These are phyloP conservation scores for Aspergillus ochraceoroseus DNA, from an alignment of 2,329 filamentous ascomycete genomes.

Conservation along the genomic window DNA sequence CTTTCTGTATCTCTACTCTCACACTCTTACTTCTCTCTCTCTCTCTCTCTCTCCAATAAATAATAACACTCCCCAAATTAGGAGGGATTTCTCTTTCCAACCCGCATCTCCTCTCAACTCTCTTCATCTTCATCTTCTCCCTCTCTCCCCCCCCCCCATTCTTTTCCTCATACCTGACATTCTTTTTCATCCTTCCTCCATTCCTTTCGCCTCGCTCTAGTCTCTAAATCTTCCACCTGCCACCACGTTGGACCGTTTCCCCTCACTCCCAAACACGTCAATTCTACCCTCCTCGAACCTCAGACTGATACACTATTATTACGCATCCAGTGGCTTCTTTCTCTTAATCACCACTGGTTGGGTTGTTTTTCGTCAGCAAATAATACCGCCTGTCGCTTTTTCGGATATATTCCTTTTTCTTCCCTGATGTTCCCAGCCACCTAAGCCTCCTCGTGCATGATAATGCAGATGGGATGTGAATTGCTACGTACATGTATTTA, in stretches of 20 bases:
- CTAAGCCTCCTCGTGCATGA: slow-evolving; percentile 23
- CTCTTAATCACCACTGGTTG: slow-evolving; percentile 5
- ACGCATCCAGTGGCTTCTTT: slow-evolving; percentile 6
- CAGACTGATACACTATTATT: neutral
- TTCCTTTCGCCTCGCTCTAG: slow-evolving; percentile 19
- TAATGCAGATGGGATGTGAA: slow-evolving; percentile 34
- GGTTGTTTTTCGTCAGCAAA: slow-evolving; percentile 4
- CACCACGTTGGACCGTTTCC: slow-evolving; percentile 6
- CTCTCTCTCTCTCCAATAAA: slow-evolving; percentile 3
- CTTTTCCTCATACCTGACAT: slow-evolving; percentile 16
- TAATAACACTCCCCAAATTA: too few species aligned
- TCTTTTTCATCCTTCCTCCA: slow-evolving; percentile 17
- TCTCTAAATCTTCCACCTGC: slow-evolving; percentile 12
- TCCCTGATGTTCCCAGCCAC: slow-evolving; percentile 20
- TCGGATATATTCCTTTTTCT: slow-evolving; percentile 9
- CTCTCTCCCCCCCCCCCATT: slow-evolving; percentile 11
- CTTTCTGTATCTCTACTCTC: slow-evolving; percentile 8
- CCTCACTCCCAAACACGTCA: slow-evolving; percentile 16
- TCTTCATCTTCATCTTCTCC: slow-evolving; percentile 7
- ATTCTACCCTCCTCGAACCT: slow-evolving; percentile 8
- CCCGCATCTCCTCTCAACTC: slow-evolving; percentile 2
- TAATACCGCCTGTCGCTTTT: neutral
- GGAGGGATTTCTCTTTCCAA: neutral
- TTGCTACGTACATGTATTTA: slow-evolving; percentile 26
- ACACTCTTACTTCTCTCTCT: slow-evolving; percentile 12